Evolutionary conservation across 495 filamentous ascomycete genomes (phyloP), one percentile per base, ranked within the genome.

Genomic region (Talaromyces liani): DNA sequence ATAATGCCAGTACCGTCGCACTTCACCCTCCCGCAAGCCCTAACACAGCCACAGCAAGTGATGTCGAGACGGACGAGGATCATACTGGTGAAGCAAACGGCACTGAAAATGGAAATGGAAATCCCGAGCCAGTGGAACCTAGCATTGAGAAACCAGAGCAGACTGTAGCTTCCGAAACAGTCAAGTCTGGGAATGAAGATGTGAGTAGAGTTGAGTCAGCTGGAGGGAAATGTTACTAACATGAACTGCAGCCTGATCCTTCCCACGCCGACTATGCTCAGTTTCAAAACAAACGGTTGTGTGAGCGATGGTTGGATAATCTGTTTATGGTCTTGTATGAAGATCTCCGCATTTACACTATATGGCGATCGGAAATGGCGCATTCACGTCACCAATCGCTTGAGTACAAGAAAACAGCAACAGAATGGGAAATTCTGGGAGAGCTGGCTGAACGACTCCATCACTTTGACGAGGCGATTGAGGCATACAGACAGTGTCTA

Each of bases 311-410:
- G 94, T 84, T 98, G 2, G 94, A 98, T 75, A 98, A 96, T 67
- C 84, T 98, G 34, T 98, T 98, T 79, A 98, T 98, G 94, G 93
- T 98, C 0, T 84, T 98, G 1, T 98, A 98, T 71, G 94, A 98
- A 73, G 94, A 98, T 70, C 84, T 98, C 9, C 91, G 94, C 31
- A 92, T 98, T 62, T 98, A 98, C 77, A 98, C 94, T 45, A 98
- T 98, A 72, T 98, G 94, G 94, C 88, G 94, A 45, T 97, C 94
- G 2, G 95, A 98, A 75, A 91, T 97, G 86, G 90, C 91, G 4
- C 93, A 96, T 67, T 93, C 88, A 69, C 87, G 90, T 22, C 90
- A 93, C 53, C 92, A 97, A 71, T 85, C 89, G 45, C 88, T 93
- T 69, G 88, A 91, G 55, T 98, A 98, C 79, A 93, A 91, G 76